Base-by-base conservation (phyloP, 2,329 filamentous ascomycete genomes). In the Teratosphaeria zuluensis region DNA sequence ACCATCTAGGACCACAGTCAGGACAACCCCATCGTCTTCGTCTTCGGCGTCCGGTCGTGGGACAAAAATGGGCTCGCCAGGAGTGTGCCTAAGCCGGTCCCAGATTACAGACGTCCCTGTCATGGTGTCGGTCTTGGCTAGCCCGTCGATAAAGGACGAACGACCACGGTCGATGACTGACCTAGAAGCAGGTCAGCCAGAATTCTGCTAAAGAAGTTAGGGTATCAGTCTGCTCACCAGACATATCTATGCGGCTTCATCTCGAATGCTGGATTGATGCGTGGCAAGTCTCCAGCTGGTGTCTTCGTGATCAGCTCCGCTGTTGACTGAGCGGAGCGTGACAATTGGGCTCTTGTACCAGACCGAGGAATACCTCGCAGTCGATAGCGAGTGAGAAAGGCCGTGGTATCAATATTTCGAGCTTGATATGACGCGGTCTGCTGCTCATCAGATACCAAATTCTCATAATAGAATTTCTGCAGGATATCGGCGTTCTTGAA, bases 51-150 rank as follows among this genome's bases (percentile, higher is more conserved):
- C 71, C 0, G 81, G 81, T 19, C 78, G 73, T 0, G 80, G 74
- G 1, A 90, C 77, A 61, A 89, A 90, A 33, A 90, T 83, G 0
- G 86, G 77, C 70, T 90, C 87, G 1, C 86, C 83, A 0, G 87
- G 87, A 0, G 84, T 86, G 65, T 89, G 85, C 0, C 80, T 84
- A 1, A 74, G 69, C 0, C 76, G 75, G 11, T 80, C 76, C 87
- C 87, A 90, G 60, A 81, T 75, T 3, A 80, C 61, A 0, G 77
- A 75, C 31, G 77, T 75, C 11, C 79, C 74, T 0, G 80, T 85
- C 9, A 73, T 64, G 3, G 82, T 75, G 66, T 90, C 85, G 19
- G 83, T 85, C 72, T 90, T 90, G 63, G 80, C 78, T 31, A 90
- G 75, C 0, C 78, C 78, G 64, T 90, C 86, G 54, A 84, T 73